phyloP scores from a whole-genome alignment of 2,329 filamentous ascomycete genomes.

The Phialophora chinensis region DNA sequence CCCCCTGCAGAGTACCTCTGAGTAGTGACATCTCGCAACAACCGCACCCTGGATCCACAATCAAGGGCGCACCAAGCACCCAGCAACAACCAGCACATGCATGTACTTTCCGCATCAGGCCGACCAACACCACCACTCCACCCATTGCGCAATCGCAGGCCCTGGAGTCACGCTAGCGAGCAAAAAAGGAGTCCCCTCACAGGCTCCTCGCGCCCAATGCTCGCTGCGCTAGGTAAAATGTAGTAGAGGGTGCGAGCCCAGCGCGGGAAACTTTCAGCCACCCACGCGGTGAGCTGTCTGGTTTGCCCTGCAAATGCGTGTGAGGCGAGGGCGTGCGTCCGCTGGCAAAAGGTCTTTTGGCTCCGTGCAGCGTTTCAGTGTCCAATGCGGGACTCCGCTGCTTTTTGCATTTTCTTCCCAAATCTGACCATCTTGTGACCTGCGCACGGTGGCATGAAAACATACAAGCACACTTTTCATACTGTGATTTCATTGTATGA shows the following conservation, averaged over 20 bases:
- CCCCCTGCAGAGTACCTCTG: not conserved
- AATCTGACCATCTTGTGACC: too few species aligned
- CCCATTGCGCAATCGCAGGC: constrained; percentile 8
- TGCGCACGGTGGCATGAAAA: too few species aligned
- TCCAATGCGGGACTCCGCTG: too few species aligned
- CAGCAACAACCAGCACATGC: not conserved
- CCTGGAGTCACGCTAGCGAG: not conserved
- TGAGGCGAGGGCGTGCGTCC: too few species aligned
- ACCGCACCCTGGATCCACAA: not conserved
- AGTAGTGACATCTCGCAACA: constrained; percentile 3
- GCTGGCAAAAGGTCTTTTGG: too few species aligned
- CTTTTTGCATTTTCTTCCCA: too few species aligned
- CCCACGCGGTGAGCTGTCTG: not conserved
- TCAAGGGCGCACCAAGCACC: not conserved
- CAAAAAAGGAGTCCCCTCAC: not conserved
- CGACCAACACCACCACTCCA: not conserved
- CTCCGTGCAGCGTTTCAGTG: too few species aligned
- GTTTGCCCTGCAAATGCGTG: too few species aligned
- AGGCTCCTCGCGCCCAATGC: not conserved
- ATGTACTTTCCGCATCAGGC: constrained; percentile 15
- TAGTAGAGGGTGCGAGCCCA: not conserved
- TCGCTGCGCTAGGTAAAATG: not conserved
- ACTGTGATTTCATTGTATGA: too few species aligned
- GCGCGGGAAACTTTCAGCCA: not conserved
- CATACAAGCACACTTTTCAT: too few species aligned